Evolutionary conservation across 2,329 filamentous ascomycete species (phyloP).

Genomic region (Paramyrothecium sp.): DNA sequence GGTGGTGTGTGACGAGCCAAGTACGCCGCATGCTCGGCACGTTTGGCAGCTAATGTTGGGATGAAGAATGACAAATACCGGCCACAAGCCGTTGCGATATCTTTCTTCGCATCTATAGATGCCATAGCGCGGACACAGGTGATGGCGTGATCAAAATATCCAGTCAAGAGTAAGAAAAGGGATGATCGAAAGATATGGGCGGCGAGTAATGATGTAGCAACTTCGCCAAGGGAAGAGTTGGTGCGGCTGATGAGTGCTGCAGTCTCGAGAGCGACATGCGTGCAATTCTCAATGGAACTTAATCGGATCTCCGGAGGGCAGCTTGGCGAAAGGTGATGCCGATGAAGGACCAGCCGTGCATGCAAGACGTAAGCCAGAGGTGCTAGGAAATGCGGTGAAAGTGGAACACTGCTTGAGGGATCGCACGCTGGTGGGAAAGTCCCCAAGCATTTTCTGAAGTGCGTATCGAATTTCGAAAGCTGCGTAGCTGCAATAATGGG

Average conservation of each 20-base stretch:
- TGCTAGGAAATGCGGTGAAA: slow-evolving; percentile 73
- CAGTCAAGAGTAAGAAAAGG: slow-evolving; percentile 74
- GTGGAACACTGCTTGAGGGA: slow-evolving; percentile 59
- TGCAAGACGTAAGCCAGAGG: slow-evolving; percentile 79
- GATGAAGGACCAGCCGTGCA: slow-evolving; percentile 79
- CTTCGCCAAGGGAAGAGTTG: slow-evolving; percentile 59
- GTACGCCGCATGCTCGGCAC: slow-evolving; percentile 42
- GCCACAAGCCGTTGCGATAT: slow-evolving; percentile 75
- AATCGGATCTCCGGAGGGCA: slow-evolving; percentile 65
- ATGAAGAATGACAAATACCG: slow-evolving; percentile 82
- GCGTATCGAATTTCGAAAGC: slow-evolving; percentile 75
- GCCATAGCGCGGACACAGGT: slow-evolving; percentile 71
- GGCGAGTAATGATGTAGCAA: slow-evolving; percentile 73
- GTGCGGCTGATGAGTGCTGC: slow-evolving; percentile 70
- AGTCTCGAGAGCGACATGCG: slow-evolving; percentile 73
- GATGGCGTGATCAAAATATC: slow-evolving; percentile 70
- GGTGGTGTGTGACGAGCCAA: slow-evolving; percentile 31
- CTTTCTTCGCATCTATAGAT: slow-evolving; percentile 68
- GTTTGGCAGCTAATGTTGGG: slow-evolving; percentile 58
- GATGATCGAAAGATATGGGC: slow-evolving; percentile 86
- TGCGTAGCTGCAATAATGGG: slow-evolving; percentile 64
- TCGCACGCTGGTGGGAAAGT: slow-evolving; percentile 76
- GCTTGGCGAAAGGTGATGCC: slow-evolving; percentile 79
- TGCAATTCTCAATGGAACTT: slow-evolving; percentile 75
- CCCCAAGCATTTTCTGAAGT: slow-evolving; percentile 73